Conservation (phyloP, 2,329 filamentous ascomycete species). For the Penicillium sp. region DNA sequence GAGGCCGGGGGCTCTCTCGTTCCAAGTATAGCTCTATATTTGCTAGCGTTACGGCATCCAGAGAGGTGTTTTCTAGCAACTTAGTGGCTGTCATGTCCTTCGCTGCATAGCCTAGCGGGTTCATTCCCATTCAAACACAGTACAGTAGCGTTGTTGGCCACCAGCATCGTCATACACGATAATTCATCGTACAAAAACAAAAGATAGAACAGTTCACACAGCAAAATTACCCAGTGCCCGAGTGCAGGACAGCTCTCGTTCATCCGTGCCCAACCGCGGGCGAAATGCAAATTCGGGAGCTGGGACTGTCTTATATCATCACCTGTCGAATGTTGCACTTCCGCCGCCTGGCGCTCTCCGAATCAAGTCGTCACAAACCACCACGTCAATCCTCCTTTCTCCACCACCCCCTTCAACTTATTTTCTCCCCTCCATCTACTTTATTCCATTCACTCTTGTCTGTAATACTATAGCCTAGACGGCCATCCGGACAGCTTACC, state of each 20-base stretch:
- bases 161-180: not conserved
- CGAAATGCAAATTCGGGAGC: not conserved
- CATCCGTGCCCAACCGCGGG: not conserved
- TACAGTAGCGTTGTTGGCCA: not conserved
- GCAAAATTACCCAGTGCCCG: not conserved
- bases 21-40: not conserved
- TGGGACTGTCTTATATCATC: conserved; percentile 19
- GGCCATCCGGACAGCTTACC: conserved; percentile 3
- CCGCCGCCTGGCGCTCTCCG: conserved; percentile 37
- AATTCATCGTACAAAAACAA: not conserved
- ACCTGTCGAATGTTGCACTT: conserved; percentile 29
- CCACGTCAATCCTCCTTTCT: conserved; percentile 7
- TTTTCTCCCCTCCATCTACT: conserved; percentile 6
- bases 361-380: conserved; percentile 29
- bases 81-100: not conserved
- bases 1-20: not conserved
- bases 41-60: too few species aligned
- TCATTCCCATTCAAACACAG: not conserved
- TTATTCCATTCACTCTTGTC: not conserved
- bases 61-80: too few species aligned
- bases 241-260: not conserved
- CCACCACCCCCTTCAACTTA: conserved; percentile 4
- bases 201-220: not conserved
- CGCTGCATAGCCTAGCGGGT: not conserved
- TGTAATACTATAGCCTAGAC: conserved; percentile 4